Evolutionary conservation across 169 alveolate genomes (phyloP).

Genomic region (Plasmodium falciparum): DNA sequence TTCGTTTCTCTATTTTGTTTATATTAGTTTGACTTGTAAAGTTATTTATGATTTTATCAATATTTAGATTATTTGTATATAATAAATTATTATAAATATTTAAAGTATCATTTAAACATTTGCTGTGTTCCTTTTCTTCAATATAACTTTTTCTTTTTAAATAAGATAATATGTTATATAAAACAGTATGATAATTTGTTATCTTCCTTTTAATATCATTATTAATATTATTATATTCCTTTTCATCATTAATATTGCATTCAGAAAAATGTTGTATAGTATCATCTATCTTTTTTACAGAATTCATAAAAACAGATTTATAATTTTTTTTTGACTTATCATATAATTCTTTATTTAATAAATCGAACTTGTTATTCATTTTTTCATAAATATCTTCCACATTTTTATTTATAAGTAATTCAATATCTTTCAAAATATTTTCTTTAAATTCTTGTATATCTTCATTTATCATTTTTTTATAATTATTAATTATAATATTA

Average conservation of each 20-base stretch:
- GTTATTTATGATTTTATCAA: not conserved
- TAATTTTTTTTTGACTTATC: not conserved
- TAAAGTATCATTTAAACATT: slow-evolving; percentile 1
- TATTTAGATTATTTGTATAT: slow-evolving; percentile 1
- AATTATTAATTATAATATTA: slow-evolving; percentile 4
- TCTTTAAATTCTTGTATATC: slow-evolving; percentile 28
- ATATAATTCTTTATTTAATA: slow-evolving; percentile 6
- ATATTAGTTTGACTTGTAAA: not conserved
- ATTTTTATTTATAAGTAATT: slow-evolving; percentile 18
- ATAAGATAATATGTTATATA: slow-evolving; percentile 12
- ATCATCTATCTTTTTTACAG: slow-evolving; percentile 4
- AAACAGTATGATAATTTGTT: not conserved
- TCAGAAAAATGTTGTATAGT: not conserved
- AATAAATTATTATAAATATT: slow-evolving; percentile 1
- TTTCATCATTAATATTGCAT: not conserved
- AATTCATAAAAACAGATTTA: slow-evolving; percentile 16
- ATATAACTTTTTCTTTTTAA: not conserved
- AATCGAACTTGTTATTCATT: slow-evolving; percentile 11
- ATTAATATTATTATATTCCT: not conserved
- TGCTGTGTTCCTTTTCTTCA: slow-evolving; percentile 11
- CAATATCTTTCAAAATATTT: slow-evolving; percentile 20
- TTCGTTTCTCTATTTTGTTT: slow-evolving; percentile 11
- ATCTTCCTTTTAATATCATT: not conserved
- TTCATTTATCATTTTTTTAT: slow-evolving; percentile 4
- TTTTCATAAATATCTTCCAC: not conserved